A percentile compares a stretch with the other conserved stretches of the same genome.
Evolutionary conservation across 305 asterid species (phyloP).

Genomic region (Withania somnifera): DNA sequence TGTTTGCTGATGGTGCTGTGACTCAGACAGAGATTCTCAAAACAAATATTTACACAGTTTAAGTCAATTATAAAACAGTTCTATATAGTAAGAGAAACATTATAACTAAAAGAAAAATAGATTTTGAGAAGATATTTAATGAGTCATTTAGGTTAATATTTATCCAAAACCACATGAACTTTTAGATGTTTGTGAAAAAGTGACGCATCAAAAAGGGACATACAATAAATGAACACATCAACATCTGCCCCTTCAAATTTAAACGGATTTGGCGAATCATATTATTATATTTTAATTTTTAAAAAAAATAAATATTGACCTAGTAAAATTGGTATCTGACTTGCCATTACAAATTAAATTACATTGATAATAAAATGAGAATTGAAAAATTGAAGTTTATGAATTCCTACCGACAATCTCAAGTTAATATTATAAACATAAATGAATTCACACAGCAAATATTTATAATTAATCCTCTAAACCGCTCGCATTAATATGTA

Average conservation of each 20-base stretch:
- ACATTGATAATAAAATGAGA: not conserved
- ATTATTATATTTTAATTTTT: too few relatives aligned
- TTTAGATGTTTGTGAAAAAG: not conserved
- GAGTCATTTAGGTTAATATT: not conserved
- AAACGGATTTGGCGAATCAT: too few relatives aligned
- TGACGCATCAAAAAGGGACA: not conserved
- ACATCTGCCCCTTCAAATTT: too few relatives aligned
- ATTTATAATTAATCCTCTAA: not conserved
- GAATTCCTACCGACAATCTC: not conserved
- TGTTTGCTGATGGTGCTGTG: not conserved
- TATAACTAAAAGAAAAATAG: too few relatives aligned
- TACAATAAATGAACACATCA: not conserved
- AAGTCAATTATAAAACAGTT: not conserved
- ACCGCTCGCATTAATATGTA: not conserved
- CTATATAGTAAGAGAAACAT: too few relatives aligned
- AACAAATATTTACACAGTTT: not conserved
- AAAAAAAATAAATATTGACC: too few relatives aligned
- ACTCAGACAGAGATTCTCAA: not conserved
- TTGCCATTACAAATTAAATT: not conserved
- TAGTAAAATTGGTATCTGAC: not conserved
- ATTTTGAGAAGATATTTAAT: not conserved
- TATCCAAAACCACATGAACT: not conserved
- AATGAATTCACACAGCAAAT: not conserved
- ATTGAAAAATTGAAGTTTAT: not conserved
- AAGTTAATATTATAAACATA: not conserved